Base-by-base conservation (phyloP, 176 grass and related monocot species). In the Leersia perrieri region DNA sequence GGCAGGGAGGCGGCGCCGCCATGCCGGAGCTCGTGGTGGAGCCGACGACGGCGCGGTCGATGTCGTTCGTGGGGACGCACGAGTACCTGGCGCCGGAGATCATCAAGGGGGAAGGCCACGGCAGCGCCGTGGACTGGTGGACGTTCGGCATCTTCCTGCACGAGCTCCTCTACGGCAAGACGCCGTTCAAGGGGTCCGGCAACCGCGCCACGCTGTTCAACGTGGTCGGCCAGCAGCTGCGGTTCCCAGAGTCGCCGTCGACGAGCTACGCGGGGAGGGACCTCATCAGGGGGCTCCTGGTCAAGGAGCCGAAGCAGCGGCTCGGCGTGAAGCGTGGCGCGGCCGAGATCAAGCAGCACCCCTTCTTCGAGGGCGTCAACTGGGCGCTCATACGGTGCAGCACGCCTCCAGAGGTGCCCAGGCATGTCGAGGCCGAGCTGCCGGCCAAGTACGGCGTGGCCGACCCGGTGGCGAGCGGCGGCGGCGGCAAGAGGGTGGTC, bases 51-150 rank as follows among this genome's bases (percentile, higher is more conserved):
- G 87, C 88, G 27, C 83, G 94, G 23, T 97, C 91, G 1, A 94
- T 92, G 87, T 97, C 94, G 13, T 97, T 97, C 76, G 94, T 97
- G 0, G 94, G 94, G 58, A 97, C 91, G 16, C 94, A 97, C 65
- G 94, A 97, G 74, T 97, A 97, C 84, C 89, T 97, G 55, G 89
- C 94, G 1, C 94, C 94, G 10, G 94, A 97, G 84, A 97, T 97
- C 66, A 86, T 97, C 76, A 87, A 85, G 33, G 94, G 94, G 30
- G 94, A 97, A 35, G 94, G 94, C n/a, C 91, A 97, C 82, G 94
- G 89, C 75, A 93, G 91, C 83, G 74, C 94, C 20, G 94, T 97
- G 7, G 94, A 97, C 84, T 97, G 94, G 94, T 97, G 94, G 94
- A 97, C 94, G 20, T 79, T 97, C 0, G 94, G 94, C 27, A 83